These are phyloP conservation scores for Coemansia sp. DNA, from an alignment of 192 early-diverging fungal genomes.

Conservation along the genomic window DNA sequence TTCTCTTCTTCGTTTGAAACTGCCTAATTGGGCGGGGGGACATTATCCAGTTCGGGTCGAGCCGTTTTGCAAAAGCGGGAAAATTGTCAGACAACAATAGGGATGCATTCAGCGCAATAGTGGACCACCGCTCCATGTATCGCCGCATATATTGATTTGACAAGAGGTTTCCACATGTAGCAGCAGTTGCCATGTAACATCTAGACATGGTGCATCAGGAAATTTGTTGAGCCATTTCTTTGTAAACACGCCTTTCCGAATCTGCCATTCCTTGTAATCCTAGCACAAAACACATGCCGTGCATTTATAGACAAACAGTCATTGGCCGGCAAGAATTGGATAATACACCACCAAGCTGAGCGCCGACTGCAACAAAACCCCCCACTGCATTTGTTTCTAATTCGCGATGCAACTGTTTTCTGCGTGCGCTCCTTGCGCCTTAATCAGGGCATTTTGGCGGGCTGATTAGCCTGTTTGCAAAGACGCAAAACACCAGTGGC, in stretches of 20 bases:
- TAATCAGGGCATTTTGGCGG: background rate
- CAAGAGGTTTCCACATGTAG: background rate
- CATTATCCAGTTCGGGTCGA: background rate
- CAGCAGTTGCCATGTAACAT: background rate
- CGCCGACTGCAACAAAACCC: background rate
- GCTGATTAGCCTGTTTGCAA: background rate
- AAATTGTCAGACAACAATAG: background rate
- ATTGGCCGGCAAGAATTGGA: background rate
- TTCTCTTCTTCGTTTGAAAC: background rate
- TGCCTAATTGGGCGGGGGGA: background rate
- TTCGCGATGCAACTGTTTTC: background rate
- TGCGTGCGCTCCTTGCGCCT: background rate
- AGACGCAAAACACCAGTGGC: background rate
- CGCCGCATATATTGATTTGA: slow-evolving; percentile 1
- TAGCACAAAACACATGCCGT: background rate
- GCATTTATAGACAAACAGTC: background rate
- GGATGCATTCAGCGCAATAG: background rate
- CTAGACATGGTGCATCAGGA: background rate
- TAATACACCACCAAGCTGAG: background rate
- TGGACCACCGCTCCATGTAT: slow-evolving; percentile 3
- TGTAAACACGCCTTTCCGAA: background rate
- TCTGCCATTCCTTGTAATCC: background rate
- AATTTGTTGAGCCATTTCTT: background rate
- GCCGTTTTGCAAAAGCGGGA: background rate
- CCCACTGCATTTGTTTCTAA: background rate